phyloP scores from a whole-genome alignment of 768 basidiomycete genomes.

The Austroboletus eburneus region DNA sequence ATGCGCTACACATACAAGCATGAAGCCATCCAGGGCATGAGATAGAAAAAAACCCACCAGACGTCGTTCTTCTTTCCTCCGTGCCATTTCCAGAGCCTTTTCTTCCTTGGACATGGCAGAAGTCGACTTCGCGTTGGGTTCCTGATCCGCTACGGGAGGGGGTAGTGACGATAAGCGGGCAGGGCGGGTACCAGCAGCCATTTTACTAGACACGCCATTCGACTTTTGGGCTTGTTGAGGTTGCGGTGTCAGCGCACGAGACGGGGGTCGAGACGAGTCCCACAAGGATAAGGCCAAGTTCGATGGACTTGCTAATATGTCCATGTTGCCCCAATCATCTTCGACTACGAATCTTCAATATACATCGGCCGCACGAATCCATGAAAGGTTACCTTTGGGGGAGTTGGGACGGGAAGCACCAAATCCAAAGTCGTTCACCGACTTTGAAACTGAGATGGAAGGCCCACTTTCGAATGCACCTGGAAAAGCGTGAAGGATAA shows the following conservation, averaged over 20 bases:
- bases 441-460: conserved; percentile 24
- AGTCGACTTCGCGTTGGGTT: conserved; percentile 28
- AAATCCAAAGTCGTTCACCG: conserved; percentile 26
- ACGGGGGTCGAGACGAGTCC: conserved; percentile 16
- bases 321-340: conserved; percentile 24
- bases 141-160: conserved; percentile 7
- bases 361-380: background rate
- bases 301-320: conserved; percentile 1
- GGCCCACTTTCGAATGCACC: conserved; percentile 73
- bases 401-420: conserved; percentile 13
- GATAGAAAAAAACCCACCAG: conserved; percentile 55
- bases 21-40: too few relatives aligned
- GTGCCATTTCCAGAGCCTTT: conserved; percentile 88
- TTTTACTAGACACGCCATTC: conserved; percentile 1
- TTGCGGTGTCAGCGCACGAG: conserved; percentile 22
- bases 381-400: conserved; percentile 6
- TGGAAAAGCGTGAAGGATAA: too few relatives aligned
- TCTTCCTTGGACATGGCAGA: conserved; percentile 78
- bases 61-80: conserved; percentile 88
- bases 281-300: conserved; percentile 8
- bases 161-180: conserved; percentile 27
- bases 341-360: background rate
- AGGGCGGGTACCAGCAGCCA: conserved; percentile 14
- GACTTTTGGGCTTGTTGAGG: conserved; percentile 9
- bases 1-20: conserved; percentile 65